Base-by-base conservation (phyloP, 768 basidiomycete genomes). In the Hygrocybe punicea region DNA sequence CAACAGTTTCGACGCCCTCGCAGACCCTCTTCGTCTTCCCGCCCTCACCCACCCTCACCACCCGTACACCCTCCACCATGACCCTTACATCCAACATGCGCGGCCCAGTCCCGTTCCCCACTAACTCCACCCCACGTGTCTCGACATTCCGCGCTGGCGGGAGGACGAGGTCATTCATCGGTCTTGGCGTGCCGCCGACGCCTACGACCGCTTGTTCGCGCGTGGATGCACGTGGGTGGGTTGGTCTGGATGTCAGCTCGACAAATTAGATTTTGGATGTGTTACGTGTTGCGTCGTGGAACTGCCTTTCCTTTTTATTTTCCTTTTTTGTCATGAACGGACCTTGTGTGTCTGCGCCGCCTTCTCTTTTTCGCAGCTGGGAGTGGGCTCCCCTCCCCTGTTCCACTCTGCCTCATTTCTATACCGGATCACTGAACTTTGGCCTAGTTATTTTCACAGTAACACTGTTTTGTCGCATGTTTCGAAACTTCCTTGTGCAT, bases 21-120 rank as follows among this genome's bases (percentile, higher is more conserved):
- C 91, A 93, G 67, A 93, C 91, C 0, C 77, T 93, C 46, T 92
- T 93, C 63, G 85, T 93, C 36, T 93, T 93, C 66, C 91, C 91
- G 1, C 89, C 91, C 33, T 92, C 90, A 4, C 89, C 71, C 48
- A 83, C 78, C 47, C 63, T 75, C 60, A 78, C 77, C 64, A 76
- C 83, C 45, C 81, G 79, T 52, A 90, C 87, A 51, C 89, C 91
- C 24, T 88, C 89, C 47, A 88, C 90, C 35, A 85, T 92, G 84
- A 91, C 87, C 36, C 74, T 93, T 54, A 89, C 83, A 45, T 87
- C 89, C 58, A 86, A 77, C 62, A 60, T 82, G 58, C 74, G 71
- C 55, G 55, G 64, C 56, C 45, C 64, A 64, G 49, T 74, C 67
- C 68, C 79, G 16, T 81, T 81, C 65, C 81, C 80, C 4, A 23